Percentiles rank a stretch among this genome's conserved stretches.
Conservation (phyloP, 2,329 filamentous ascomycete species). For the Botrytis galanthina region DNA sequence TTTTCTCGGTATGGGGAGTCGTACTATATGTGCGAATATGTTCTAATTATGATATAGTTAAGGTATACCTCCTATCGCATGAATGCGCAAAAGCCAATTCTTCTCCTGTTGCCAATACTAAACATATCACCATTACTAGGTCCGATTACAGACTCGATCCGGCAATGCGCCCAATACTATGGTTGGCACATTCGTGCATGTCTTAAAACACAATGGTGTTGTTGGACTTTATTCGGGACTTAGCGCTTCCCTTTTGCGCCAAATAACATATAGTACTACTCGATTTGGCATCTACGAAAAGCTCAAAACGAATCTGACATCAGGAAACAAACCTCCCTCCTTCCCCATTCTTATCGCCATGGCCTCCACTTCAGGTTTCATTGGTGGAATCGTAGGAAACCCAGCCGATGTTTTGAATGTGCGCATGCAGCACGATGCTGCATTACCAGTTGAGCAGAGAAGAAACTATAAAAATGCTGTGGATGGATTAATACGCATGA, state of each 20-base stretch:
- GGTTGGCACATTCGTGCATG: conserved; percentile 80
- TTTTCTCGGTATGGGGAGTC: not conserved
- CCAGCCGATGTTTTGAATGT: conserved; percentile 96
- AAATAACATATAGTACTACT: conserved; percentile 93
- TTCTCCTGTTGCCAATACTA: conserved; percentile 7
- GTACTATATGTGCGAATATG: conserved; percentile 4
- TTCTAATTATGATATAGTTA: conserved; percentile 27
- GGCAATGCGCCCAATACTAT: conserved; percentile 76
- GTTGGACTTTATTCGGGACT: conserved; percentile 85
- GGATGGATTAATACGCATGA: conserved; percentile 83
- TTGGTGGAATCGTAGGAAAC: conserved; percentile 88
- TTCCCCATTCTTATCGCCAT: conserved; percentile 78
- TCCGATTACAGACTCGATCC: conserved; percentile 81
- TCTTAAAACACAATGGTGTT: conserved; percentile 73
- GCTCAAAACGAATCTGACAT: conserved; percentile 69
- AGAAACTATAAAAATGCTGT: conserved; percentile 88
- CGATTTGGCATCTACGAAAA: conserved; percentile 97
- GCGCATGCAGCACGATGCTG: conserved; percentile 92
- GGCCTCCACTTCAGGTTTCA: conserved; percentile 77
- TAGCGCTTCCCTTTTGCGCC: conserved; percentile 87
- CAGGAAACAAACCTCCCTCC: conserved; percentile 54
- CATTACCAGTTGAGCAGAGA: conserved; percentile 68
- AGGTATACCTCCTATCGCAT: conserved; percentile 28
- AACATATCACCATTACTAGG: conserved; percentile 47
- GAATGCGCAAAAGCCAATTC: conserved; percentile 4